Percentiles rank a stretch among this genome's conserved stretches.
Conservation (phyloP, 768 basidiomycete species). For the Wakefieldia striispora region DNA sequence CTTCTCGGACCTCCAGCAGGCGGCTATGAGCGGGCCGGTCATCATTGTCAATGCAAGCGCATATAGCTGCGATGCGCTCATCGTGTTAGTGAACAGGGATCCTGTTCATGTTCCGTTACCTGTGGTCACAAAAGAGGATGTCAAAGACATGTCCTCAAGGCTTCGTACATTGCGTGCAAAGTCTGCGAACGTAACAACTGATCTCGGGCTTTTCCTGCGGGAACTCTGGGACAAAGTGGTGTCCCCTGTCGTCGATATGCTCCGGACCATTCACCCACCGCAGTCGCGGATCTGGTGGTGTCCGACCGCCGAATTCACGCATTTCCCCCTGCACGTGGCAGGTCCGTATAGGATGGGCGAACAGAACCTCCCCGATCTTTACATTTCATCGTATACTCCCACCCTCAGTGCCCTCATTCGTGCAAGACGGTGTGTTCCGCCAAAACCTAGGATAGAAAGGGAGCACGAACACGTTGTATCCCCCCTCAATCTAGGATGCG, state of each 20-base stretch:
- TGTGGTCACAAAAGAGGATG: not conserved
- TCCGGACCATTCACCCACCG: too few species aligned
- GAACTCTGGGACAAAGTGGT: slow-evolving; percentile 17
- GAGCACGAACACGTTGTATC: too few species aligned
- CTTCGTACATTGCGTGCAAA: not conserved
- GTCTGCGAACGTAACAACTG: not conserved
- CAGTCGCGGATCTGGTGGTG: too few species aligned
- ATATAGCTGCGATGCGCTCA: slow-evolving; percentile 32
- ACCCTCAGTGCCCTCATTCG: too few species aligned
- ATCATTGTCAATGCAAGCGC: slow-evolving; percentile 31
- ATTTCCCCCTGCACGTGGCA: too few species aligned
- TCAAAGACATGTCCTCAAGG: not conserved
- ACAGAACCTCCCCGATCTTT: too few species aligned
- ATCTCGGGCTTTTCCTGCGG: slow-evolving; percentile 4
- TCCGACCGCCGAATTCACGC: too few species aligned
- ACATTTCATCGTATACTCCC: too few species aligned
- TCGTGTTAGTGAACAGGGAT: slow-evolving; percentile 11
- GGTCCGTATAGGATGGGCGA: too few species aligned
- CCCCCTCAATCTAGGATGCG: too few species aligned
- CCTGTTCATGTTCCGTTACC: slow-evolving; percentile 5
- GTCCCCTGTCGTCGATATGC: not conserved
- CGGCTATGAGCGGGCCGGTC: slow-evolving; percentile 24
- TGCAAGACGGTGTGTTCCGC: too few species aligned
- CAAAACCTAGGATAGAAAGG: too few species aligned
- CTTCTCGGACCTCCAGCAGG: slow-evolving; percentile 9